Evolutionary conservation across 169 alveolate genomes (phyloP).

Genomic region (Prorocentrum cordatum): DNA sequence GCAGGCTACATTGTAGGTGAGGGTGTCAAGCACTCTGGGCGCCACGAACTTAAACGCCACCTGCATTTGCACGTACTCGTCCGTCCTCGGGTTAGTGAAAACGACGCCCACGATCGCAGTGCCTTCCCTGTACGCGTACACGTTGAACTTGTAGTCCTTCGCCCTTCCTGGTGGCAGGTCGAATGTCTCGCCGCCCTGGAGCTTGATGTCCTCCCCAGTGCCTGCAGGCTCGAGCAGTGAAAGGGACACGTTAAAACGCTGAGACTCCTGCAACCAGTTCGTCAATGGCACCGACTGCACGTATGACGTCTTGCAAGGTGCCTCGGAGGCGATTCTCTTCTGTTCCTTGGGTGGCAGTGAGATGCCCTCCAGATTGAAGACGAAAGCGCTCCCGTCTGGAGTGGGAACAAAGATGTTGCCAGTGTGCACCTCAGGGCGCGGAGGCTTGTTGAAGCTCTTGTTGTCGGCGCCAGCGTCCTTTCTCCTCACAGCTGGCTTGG

Average conservation of each 20-base stretch:
- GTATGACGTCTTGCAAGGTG: conserved; percentile 16
- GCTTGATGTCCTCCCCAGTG: not conserved
- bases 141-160: conserved; percentile 30
- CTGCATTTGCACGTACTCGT: not conserved
- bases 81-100: conserved; percentile 9
- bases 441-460: not conserved
- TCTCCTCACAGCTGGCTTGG: not conserved
- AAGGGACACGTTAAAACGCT: conserved; percentile 9
- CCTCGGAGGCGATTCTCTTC: not conserved
- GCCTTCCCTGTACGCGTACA: conserved; percentile 6
- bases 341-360: not conserved
- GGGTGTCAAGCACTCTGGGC: not conserved
- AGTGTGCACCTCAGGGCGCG: not conserved
- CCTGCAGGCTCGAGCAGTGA: not conserved
- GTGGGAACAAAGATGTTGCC: conserved; percentile 16
- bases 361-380: not conserved
- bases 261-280: conserved; percentile 11
- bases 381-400: conserved; percentile 33
- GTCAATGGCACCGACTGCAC: not conserved
- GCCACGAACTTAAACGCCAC: not conserved
- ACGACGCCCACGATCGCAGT: not conserved
- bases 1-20: not conserved
- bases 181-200: not conserved
- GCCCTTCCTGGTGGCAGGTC: conserved; percentile 4
- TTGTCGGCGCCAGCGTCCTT: not conserved